Evolutionary conservation across 2,329 filamentous ascomycete species (phyloP).

Genomic region (Pseudovirgaria hyperparasitica): DNA sequence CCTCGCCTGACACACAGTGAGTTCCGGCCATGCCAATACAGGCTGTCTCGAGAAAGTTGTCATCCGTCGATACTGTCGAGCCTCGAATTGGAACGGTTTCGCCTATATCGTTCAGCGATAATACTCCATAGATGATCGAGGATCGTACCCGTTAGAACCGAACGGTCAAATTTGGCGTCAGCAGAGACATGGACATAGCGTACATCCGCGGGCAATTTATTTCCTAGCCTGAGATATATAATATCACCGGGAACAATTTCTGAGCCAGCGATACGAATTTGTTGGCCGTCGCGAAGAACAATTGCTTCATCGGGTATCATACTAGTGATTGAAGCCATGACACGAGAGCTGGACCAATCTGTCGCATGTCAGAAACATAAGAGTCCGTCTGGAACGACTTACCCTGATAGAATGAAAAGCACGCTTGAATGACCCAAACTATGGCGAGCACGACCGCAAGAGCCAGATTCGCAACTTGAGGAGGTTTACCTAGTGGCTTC

Average conservation of each 20-base stretch:
- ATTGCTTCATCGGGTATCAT: slow-evolving; percentile 67
- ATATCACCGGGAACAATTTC: slow-evolving; percentile 64
- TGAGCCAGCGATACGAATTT: slow-evolving; percentile 36
- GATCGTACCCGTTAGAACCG: slow-evolving; percentile 61
- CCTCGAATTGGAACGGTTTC: slow-evolving; percentile 54
- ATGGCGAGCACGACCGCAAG: slow-evolving; percentile 59
- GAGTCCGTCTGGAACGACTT: no score
- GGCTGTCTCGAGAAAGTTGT: slow-evolving; percentile 64
- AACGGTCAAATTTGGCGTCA: slow-evolving; percentile 60
- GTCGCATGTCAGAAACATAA: no score
- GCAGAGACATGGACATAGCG: slow-evolving; percentile 56
- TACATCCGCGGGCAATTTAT: slow-evolving; percentile 62
- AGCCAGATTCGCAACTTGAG: slow-evolving; percentile 55
- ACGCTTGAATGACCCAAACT: slow-evolving; percentile 49
- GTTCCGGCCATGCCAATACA: slow-evolving; percentile 71
- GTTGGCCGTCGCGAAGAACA: slow-evolving; percentile 46
- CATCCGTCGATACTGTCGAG: slow-evolving; percentile 48
- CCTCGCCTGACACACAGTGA: slow-evolving; percentile 58
- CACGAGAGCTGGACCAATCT: slow-evolving; percentile 64
- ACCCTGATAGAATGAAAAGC: slow-evolving; percentile 42
- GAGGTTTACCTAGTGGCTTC: slow-evolving; percentile 63
- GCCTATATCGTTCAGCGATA: no score
- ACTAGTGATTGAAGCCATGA: slow-evolving; percentile 68
- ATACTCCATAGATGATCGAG: no score
- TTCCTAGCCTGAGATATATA: slow-evolving; percentile 54